These are phyloP conservation scores for Recurvomyces mirabilis DNA, from an alignment of 495 filamentous ascomycete species.

Conservation along the genomic window DNA sequence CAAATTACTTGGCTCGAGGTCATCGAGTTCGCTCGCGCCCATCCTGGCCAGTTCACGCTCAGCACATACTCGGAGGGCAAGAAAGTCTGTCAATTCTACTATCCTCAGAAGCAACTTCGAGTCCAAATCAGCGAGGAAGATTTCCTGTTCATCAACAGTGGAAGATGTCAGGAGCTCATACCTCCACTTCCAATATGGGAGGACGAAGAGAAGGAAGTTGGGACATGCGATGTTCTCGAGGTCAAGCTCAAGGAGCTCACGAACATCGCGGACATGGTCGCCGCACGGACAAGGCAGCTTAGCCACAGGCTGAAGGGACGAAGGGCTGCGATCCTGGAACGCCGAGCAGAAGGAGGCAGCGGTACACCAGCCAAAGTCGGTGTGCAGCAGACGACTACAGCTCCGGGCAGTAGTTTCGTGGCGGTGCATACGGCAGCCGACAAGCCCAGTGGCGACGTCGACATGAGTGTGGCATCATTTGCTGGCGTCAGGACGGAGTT, in stretches of 20 bases:
- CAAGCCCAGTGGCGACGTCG: background rate
- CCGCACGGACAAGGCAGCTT: constrained; percentile 66
- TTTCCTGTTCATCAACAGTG: constrained; percentile 67
- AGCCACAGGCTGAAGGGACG: constrained; percentile 68
- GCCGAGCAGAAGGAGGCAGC: constrained; percentile 28
- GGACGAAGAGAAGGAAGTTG: constrained; percentile 76
- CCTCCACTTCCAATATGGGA: constrained; percentile 73
- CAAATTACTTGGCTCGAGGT: constrained; percentile 69
- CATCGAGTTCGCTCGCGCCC: constrained; percentile 69
- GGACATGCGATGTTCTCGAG: constrained; percentile 72
- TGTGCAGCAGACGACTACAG: constrained; percentile 24
- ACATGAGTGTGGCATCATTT: constrained; percentile 5
- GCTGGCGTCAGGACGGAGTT: constrained; percentile 12
- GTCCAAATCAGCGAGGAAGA: constrained; percentile 85
- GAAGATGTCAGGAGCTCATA: constrained; percentile 72
- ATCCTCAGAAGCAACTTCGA: constrained; percentile 55
- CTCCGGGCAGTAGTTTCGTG: constrained; percentile 39
- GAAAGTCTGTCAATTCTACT: constrained; percentile 64
- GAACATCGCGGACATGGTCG: constrained; percentile 67
- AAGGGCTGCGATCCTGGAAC: constrained; percentile 32
- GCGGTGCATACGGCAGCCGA: constrained; percentile 39
- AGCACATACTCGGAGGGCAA: constrained; percentile 54
- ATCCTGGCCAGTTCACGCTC: constrained; percentile 68
- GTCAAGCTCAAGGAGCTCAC: constrained; percentile 61
- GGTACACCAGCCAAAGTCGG: constrained; percentile 22